Evolutionary conservation across 1,139 yeast genomes (phyloP).

Genomic region (Blastobotrys raffinosifermentans): DNA sequence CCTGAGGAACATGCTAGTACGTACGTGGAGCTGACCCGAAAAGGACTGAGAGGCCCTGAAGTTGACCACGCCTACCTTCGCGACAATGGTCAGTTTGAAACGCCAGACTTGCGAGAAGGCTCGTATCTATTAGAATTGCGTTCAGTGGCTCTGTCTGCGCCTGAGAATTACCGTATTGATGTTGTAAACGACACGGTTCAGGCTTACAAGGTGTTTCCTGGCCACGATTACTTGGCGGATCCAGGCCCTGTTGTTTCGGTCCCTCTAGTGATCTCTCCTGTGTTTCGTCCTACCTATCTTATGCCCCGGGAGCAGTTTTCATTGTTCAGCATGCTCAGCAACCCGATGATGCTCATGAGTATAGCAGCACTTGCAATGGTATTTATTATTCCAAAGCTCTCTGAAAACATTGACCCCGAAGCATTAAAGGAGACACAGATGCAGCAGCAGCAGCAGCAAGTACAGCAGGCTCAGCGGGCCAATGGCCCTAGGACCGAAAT

Average conservation of each 20-base stretch:
- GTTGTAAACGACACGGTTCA: conserved; percentile 20
- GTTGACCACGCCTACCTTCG: too few relatives aligned
- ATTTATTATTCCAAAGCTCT: conserved; percentile 31
- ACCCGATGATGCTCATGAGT: conserved; percentile 35
- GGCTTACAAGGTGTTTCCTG: conserved; percentile 25
- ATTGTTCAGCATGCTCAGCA: conserved; percentile 29
- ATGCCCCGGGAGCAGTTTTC: conserved; percentile 31
- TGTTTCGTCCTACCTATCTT: conserved; percentile 17
- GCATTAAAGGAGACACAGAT: conserved; percentile 28
- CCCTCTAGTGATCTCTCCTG: conserved; percentile 25
- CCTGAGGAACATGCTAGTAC: background rate
- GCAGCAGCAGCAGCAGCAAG: conserved; percentile 17
- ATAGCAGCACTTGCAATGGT: conserved; percentile 32
- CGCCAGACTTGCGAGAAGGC: conserved; percentile 26
- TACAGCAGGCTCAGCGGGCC: background rate
- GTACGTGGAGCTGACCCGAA: too few relatives aligned
- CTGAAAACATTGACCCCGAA: conserved; percentile 34
- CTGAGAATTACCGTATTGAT: conserved; percentile 23
- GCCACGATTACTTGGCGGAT: conserved; percentile 25
- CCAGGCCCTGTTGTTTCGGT: conserved; percentile 27
- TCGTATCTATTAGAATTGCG: conserved; percentile 22
- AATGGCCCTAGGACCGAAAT: background rate
- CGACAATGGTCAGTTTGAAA: conserved; percentile 23
- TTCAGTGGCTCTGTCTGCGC: conserved; percentile 16
- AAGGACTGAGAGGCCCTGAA: too few relatives aligned